phyloP scores from a whole-genome alignment of 768 basidiomycete species.

The Suillus subaureus region DNA sequence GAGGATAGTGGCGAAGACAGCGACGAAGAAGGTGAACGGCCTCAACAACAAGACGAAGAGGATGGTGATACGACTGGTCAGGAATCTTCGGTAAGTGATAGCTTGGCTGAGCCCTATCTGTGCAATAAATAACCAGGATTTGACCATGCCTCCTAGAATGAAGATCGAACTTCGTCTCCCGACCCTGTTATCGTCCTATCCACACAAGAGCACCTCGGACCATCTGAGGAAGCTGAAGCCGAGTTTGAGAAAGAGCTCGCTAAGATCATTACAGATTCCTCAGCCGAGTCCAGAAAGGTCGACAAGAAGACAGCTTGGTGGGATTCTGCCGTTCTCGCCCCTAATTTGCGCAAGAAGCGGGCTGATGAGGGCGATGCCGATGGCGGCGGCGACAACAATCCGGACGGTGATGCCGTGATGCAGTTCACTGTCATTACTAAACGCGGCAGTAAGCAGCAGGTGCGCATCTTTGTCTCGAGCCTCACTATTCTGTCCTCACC shows the following conservation, averaged over 20 bases:
- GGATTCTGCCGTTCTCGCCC: conserved; percentile 83
- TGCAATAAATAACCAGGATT: conserved; percentile 5
- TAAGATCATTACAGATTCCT: conserved; percentile 89
- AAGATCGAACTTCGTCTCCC: conserved; percentile 78
- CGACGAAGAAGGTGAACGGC: conserved; percentile 45
- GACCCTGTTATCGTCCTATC: conserved; percentile 78
- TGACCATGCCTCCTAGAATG: conserved; percentile 34
- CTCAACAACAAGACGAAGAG: conserved; percentile 59
- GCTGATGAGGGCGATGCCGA: conserved; percentile 61
- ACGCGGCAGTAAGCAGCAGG: conserved; percentile 91
- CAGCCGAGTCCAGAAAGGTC: conserved; percentile 79
- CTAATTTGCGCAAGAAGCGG: conserved; percentile 66
- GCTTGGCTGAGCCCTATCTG: conserved; percentile 5
- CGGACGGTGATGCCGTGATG: conserved; percentile 56
- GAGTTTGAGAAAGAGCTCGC: conserved; percentile 96
- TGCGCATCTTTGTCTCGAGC: conserved; percentile 34
- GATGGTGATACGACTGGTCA: conserved; percentile 53
- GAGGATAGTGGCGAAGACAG: conserved; percentile 54
- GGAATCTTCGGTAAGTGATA: conserved; percentile 55
- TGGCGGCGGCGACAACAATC: conserved; percentile 37
- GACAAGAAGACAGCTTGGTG: conserved; percentile 91
- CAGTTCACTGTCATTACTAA: conserved; percentile 92
- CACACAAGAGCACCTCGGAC: conserved; percentile 73
- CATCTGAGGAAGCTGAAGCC: conserved; percentile 86
- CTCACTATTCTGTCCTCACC: conserved; percentile 15